Base-by-base conservation (phyloP, 176 grass and related monocot species). In the Chrysopogon serrulatus region DNA sequence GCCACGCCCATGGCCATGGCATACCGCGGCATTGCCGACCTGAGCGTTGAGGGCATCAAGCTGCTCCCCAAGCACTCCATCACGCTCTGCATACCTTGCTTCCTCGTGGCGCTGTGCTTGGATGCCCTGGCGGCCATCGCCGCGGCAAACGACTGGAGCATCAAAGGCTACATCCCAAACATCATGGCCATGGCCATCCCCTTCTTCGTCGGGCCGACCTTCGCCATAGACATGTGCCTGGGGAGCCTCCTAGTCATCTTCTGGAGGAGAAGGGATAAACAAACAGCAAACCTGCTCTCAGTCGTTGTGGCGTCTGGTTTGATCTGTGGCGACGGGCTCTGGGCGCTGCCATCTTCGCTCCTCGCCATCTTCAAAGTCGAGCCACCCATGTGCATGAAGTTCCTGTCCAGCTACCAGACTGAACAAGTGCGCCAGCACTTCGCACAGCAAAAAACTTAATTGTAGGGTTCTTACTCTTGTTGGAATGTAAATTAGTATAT, bases 101-200 rank as follows among this genome's bases (percentile, higher is more conserved):
- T 90, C 78, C 1, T 28, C 19, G 12, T 1, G 28, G 78, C 53
- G 10, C 5, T 86, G 17, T 45, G 28, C 73, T 0, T 90, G 8
- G 43, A 90, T 16, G 26, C 23, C 35, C 1, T 82, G 16, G 4
- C 71, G 15, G 43, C 83, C 2, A 0, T 35, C 5, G 83, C 88
- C 33, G 27, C 19, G 16, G 65, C 83, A 0, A 57, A 14, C 6
- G 53, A 63, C 0, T 90, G 88, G 88, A 86, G 74, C 56, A 37
- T 65, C 6, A 65, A 43, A 2, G 39, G 4, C 3, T 78, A 23
- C 78, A 9, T 82, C 47, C 88, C 83, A 9, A 90, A 82, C 65
- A 44, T 80, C 53, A 86, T 90, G 88, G 88, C 83, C 84, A 86
- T 90, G 88, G 2, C 83, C 18, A 65, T 82, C 45, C 88, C 83